Evolutionary conservation across 1,284 basidiomycete genomes (phyloP).

Genomic region (Fomitopsis pinicola): DNA sequence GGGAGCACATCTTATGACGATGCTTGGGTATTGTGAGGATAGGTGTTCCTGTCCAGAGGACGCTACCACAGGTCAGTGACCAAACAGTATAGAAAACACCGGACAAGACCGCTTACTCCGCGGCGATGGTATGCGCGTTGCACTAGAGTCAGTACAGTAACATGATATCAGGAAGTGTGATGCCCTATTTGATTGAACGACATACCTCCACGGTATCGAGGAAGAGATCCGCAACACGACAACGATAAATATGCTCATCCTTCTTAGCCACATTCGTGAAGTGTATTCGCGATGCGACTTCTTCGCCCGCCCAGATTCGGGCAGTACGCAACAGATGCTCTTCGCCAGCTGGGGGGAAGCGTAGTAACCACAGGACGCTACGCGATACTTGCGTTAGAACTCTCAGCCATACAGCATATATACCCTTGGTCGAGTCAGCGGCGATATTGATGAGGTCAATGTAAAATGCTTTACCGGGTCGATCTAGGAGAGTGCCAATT

Average conservation of each 20-base stretch:
- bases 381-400: constrained; percentile 48
- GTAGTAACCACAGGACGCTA: constrained; percentile 58
- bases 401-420: constrained; percentile 54
- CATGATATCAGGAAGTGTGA: background rate
- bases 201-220: constrained; percentile 57
- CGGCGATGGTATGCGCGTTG: constrained; percentile 60
- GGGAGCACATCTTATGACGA: constrained; percentile 55
- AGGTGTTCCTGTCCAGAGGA: constrained; percentile 60
- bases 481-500: constrained; percentile 26
- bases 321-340: constrained; percentile 48
- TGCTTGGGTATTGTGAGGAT: constrained; percentile 56
- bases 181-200: constrained; percentile 5
- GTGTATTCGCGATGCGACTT: constrained; percentile 47
- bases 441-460: background rate
- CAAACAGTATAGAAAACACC: constrained; percentile 1
- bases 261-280: constrained; percentile 58
- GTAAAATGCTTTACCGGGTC: constrained; percentile 37
- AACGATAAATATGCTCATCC: constrained; percentile 50
- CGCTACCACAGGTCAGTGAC: constrained; percentile 24
- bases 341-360: constrained; percentile 56
- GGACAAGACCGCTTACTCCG: constrained; percentile 36
- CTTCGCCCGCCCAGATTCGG: constrained; percentile 45
- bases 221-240: constrained; percentile 53
- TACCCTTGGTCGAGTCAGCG: constrained; percentile 22
- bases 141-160: constrained; percentile 31